Conservation (phyloP, 768 basidiomycete species). For the Roridomyces roridus region DNA sequence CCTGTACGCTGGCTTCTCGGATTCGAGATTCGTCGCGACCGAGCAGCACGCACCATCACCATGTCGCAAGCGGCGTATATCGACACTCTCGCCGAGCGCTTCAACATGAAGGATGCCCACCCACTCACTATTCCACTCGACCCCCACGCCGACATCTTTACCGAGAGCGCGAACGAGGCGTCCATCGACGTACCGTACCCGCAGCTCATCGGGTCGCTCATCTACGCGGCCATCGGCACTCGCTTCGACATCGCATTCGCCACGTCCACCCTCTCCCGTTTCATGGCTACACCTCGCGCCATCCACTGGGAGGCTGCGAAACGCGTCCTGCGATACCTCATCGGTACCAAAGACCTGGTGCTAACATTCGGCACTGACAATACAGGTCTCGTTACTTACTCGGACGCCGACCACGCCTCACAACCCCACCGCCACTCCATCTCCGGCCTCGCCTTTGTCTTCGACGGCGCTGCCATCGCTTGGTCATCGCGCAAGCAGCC, state of each 20-base stretch:
- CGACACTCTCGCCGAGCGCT: conserved; percentile 33
- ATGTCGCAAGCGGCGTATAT: conserved; percentile 31
- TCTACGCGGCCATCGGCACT: conserved; percentile 1
- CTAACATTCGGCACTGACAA: not conserved
- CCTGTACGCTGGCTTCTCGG: conserved; percentile 38
- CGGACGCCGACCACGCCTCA: conserved; percentile 20
- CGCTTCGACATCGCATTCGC: conserved; percentile 17
- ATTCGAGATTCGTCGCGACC: conserved; percentile 25
- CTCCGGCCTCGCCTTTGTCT: conserved; percentile 36
- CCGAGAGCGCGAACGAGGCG: not conserved
- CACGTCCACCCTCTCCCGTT: conserved; percentile 19
- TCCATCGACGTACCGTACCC: not conserved
- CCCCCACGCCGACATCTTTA: conserved; percentile 20
- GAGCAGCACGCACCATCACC: conserved; percentile 22
- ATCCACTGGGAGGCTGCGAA: conserved; percentile 23
- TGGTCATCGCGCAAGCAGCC: conserved; percentile 41
- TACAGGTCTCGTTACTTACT: conserved; percentile 3
- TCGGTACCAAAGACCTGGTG: conserved; percentile 11
- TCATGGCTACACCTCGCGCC: conserved; percentile 16
- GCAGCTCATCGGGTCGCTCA: not conserved
- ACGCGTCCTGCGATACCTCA: conserved; percentile 26
- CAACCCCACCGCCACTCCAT: conserved; percentile 34
- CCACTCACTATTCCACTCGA: conserved; percentile 35
- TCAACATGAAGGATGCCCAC: conserved; percentile 32
- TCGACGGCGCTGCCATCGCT: conserved; percentile 31